phyloP scores from a whole-genome alignment of 257 asterid species.

The Echium plantagineum region DNA sequence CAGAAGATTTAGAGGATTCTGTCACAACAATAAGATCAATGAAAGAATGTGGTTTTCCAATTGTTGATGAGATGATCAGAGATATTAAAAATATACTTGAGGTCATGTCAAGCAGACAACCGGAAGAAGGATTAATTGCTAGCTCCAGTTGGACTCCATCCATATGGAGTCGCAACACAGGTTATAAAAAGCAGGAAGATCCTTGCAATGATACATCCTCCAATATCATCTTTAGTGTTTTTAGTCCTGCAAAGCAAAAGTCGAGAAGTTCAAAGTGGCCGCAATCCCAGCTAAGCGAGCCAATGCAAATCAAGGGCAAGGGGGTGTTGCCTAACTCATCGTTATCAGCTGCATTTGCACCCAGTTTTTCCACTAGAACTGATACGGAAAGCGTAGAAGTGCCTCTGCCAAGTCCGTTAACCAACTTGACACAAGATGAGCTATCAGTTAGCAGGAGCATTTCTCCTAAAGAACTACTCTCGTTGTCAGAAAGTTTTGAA shows the following conservation, averaged over 20 bases:
- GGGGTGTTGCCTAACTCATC: conserved; percentile 13
- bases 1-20: conserved; percentile 82
- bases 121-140: conserved; percentile 43
- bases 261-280: too few relatives aligned
- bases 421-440: conserved; percentile 36
- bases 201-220: too few relatives aligned
- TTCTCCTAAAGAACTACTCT: conserved; percentile 36
- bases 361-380: not conserved
- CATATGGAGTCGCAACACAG: conserved; percentile 29
- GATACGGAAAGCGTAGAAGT: conserved; percentile 30
- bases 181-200: too few relatives aligned
- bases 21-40: conserved; percentile 51
- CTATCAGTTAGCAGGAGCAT: conserved; percentile 27
- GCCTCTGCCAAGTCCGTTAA: conserved; percentile 27
- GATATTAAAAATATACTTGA: conserved; percentile 59
- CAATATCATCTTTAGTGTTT: too few relatives aligned
- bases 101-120: conserved; percentile 50
- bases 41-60: conserved; percentile 73
- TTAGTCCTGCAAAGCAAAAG: too few relatives aligned
- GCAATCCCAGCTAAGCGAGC: conserved; percentile 14
- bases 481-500: conserved; percentile 38
- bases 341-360: conserved; percentile 11
- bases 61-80: conserved; percentile 65
- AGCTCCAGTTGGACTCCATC: conserved; percentile 59
- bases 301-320: conserved; percentile 21